phyloP scores from a whole-genome alignment of 441 rosid species.

The Gossypium lobatum region DNA sequence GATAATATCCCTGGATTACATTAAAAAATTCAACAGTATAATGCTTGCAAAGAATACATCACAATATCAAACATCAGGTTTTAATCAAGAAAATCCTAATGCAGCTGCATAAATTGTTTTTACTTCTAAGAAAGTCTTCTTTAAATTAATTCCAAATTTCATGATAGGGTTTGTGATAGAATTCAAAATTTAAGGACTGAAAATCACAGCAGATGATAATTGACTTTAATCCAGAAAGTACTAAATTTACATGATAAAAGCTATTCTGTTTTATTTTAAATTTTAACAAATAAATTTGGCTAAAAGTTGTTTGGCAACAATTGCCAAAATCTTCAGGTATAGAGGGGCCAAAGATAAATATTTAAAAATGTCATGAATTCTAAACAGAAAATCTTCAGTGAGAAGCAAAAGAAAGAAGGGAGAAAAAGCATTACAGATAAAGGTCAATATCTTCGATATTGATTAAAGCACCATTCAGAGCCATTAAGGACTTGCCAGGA shows the following conservation, averaged over 20 bases:
- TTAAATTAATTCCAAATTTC: background rate
- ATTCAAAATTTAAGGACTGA: background rate
- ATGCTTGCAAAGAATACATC: background rate
- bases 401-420: conserved; percentile 17
- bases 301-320: background rate
- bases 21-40: background rate
- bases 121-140: background rate
- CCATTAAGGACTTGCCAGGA: conserved; percentile 96
- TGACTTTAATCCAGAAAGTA: background rate
- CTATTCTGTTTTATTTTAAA: background rate
- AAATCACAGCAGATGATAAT: background rate
- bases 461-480: conserved; percentile 95
- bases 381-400: conserved; percentile 14
- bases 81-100: background rate
- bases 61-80: background rate
- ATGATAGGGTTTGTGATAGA: background rate
- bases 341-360: conserved; percentile 7
- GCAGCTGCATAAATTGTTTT: background rate
- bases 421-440: conserved; percentile 60
- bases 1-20: background rate
- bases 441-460: conserved; percentile 94
- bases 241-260: background rate
- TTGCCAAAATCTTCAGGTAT: background rate
- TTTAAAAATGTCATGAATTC: background rate
- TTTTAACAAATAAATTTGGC: background rate